A percentile compares a stretch with the other conserved stretches of the same genome.
Evolutionary conservation across 148 eudicot genomes (phyloP).

Genomic region (Fagopyrum tataricum): DNA sequence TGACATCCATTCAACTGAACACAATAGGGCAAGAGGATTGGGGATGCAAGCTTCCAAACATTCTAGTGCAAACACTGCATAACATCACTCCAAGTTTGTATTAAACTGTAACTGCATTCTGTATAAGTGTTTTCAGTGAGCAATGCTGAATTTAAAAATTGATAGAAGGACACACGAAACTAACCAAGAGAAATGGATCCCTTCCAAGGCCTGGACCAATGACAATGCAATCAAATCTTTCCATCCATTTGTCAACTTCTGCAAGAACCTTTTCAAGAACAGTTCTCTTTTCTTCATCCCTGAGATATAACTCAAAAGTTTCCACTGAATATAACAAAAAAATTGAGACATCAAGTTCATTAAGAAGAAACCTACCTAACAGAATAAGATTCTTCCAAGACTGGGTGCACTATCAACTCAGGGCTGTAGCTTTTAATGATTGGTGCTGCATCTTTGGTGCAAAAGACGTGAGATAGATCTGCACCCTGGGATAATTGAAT

Average conservation of each 20-base stretch:
- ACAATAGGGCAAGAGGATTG: no score
- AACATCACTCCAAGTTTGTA: no score
- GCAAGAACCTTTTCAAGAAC: slow-evolving; percentile 48
- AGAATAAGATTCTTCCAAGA: slow-evolving; percentile 88
- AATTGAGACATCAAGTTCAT: not conserved
- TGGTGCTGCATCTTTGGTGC: slow-evolving; percentile 94
- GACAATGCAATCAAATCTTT: slow-evolving; percentile 94
- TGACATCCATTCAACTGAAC: no score
- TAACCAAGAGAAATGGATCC: slow-evolving; percentile 91
- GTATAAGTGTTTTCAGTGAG: not conserved
- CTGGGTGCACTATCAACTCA: slow-evolving; percentile 94
- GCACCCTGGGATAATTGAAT: slow-evolving; percentile 59
- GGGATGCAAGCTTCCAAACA: no score
- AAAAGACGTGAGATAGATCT: slow-evolving; percentile 93
- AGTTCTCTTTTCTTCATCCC: slow-evolving; percentile 64
- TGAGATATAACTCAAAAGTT: slow-evolving; percentile 19
- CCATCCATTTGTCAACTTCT: slow-evolving; percentile 90
- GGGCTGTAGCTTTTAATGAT: slow-evolving; percentile 93
- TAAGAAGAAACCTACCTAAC: slow-evolving; percentile 38
- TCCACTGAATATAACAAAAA: not conserved
- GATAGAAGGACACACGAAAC: slow-evolving; percentile 15
- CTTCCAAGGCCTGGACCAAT: slow-evolving; percentile 99
- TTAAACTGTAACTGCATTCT: no score
- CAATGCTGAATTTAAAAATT: not conserved
- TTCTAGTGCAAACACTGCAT: no score